phyloP scores from a whole-genome alignment of 192 early-diverging fungal genomes.

The Coemansia sp. region DNA sequence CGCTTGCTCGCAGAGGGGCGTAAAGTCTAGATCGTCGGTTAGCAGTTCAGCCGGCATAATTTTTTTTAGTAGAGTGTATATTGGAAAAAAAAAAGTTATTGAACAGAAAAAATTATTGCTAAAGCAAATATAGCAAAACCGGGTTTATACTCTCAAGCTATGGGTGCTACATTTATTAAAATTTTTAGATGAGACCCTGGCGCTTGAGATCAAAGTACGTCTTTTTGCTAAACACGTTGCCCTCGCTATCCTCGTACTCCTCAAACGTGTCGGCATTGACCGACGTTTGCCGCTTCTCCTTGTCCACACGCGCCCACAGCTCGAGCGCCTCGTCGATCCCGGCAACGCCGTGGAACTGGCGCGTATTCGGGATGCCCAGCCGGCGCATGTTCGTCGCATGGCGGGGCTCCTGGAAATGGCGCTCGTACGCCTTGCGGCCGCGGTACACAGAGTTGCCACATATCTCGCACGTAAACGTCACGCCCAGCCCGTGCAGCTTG shows the following conservation, averaged over 20 bases:
- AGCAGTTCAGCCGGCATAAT: slow-evolving; percentile 41
- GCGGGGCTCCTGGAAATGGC: slow-evolving; percentile 93
- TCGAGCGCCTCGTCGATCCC: slow-evolving; percentile 81
- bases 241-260: slow-evolving; percentile 82
- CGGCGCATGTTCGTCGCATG: slow-evolving; percentile 94
- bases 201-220: slow-evolving; percentile 82
- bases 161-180: too few species aligned
- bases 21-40: slow-evolving; percentile 52
- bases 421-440: slow-evolving; percentile 94
- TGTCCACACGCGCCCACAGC: slow-evolving; percentile 88
- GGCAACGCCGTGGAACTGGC: slow-evolving; percentile 90
- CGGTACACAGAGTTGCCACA: slow-evolving; percentile 95
- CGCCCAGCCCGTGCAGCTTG: slow-evolving; percentile 93
- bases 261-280: slow-evolving; percentile 82
- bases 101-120: background rate
- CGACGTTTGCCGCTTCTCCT: slow-evolving; percentile 58
- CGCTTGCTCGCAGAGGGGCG: slow-evolving; percentile 49
- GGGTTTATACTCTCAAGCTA: too few species aligned
- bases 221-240: slow-evolving; percentile 87
- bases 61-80: background rate
- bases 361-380: slow-evolving; percentile 84
- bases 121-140: too few species aligned
- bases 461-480: slow-evolving; percentile 95
- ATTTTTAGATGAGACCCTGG: slow-evolving; percentile 76
- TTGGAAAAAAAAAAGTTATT: too few species aligned